Conservation (phyloP, 805 yeast genomes). For the Yueomyces sp. region DNA sequence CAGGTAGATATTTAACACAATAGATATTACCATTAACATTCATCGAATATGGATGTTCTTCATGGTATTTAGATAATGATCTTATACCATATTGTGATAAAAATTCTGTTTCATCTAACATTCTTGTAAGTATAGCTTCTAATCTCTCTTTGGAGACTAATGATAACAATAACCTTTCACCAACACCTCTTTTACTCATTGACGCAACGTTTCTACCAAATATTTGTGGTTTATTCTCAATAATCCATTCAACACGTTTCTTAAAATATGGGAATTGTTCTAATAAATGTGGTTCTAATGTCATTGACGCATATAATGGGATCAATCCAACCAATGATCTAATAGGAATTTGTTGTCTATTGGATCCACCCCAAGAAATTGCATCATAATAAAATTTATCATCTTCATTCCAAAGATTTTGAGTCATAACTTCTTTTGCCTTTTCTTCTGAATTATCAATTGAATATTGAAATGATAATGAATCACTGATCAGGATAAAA, state of each 20-base stretch:
- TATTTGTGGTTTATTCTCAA: constrained; percentile 51
- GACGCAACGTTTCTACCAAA: constrained; percentile 79
- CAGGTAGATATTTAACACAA: constrained; percentile 64
- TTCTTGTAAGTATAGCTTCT: constrained; percentile 55
- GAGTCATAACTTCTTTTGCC: constrained; percentile 33
- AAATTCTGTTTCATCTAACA: constrained; percentile 81
- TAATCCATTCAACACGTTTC: constrained; percentile 73
- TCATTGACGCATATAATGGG: constrained; percentile 79
- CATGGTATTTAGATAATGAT: constrained; percentile 77
- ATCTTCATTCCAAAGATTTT: constrained; percentile 78
- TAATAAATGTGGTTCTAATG: constrained; percentile 73
- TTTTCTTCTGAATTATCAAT: constrained; percentile 21
- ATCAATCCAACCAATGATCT: constrained; percentile 84
- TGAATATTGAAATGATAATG: constrained; percentile 55
- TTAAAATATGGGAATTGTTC: constrained; percentile 71
- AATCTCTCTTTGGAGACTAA: constrained; percentile 73
- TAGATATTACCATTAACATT: constrained; percentile 64
- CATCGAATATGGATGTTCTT: constrained; percentile 74
- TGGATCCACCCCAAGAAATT: constrained; percentile 64
- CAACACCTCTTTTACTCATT: constrained; percentile 65
- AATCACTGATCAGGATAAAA: constrained; percentile 81
- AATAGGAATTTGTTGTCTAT: constrained; percentile 62
- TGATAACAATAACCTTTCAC: constrained; percentile 67
- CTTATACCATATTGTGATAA: constrained; percentile 76
- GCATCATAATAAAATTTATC: constrained; percentile 88